Evolutionary conservation across 257 asterid species (phyloP), one percentile per base, ranked within the genome.

Genomic region (Ilex asprella): DNA sequence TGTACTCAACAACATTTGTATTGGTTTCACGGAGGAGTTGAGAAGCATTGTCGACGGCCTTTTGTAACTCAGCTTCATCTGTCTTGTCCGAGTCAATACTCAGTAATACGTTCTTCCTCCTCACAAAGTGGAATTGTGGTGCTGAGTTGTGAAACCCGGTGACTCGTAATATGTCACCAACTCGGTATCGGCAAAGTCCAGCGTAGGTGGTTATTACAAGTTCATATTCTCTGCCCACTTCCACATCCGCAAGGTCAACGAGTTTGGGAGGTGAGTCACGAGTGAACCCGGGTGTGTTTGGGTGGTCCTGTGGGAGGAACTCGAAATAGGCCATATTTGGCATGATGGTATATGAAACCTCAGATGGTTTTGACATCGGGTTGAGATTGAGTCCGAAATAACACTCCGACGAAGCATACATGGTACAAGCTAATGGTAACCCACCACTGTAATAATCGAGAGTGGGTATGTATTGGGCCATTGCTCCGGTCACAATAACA

Each of bases 311-410:
- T 0, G 92, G 96, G 51, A 93, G 63, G 82, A 87, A 93, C 86
- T 93, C 97, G 69, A 89, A 93, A 39, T 93, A 93, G 47, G 83
- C 97, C 99, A 93, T 93, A 86, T 87, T 93, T 0, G 99, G 99
- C 95, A 93, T 87, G 75, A 93, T 89, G 11, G 97, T 93, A 76
- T 89, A 89, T 0, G 96, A 82, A 15, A 93, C 97, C 53, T 89
- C 85, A 0, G 95, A 79, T 2, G 97, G 99, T 59, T 74, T 81
- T 70, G 88, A 84, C 96, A 93, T 87, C 32, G 99, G 99, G 63
- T 84, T 89, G 39, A 93, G 91, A 60, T 93, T 93, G 3, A 89
- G 81, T 2, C 97, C 99, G 63, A 93, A 93, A 30, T 93, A 92
- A 41, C 98, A 92, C 72, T 92, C 98, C 8, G 98, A 89, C 0